Evolutionary conservation across 345 rosid genomes (phyloP).

Genomic region (Eucalyptus microcorys): DNA sequence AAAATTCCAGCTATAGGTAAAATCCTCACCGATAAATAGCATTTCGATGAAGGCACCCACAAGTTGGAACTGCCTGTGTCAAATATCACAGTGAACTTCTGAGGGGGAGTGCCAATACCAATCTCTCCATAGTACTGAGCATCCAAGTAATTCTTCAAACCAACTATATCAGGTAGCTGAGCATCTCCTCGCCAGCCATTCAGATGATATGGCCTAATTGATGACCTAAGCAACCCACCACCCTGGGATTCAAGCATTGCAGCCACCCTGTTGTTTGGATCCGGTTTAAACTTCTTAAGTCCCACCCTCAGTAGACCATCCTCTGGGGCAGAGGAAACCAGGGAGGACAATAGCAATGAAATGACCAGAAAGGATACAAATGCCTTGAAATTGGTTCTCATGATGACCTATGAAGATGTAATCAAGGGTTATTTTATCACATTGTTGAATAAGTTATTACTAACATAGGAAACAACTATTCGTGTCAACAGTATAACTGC

Average conservation of each 20-base stretch:
- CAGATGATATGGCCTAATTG: not conserved
- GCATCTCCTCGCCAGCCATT: conserved; percentile 12
- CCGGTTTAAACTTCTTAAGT: conserved; percentile 58
- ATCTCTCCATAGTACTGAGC: conserved; percentile 98
- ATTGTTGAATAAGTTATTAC: not conserved
- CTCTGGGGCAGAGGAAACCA: conserved; percentile 17
- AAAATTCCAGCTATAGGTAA: not conserved
- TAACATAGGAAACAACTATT: not conserved
- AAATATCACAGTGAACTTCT: conserved; percentile 85
- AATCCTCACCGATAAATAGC: conserved; percentile 69
- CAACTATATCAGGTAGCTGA: conserved; percentile 42
- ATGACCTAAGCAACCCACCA: conserved; percentile 22
- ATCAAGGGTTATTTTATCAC: not conserved
- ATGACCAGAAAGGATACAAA: conserved; percentile 24
- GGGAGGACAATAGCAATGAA: conserved; percentile 19
- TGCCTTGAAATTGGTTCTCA: conserved; percentile 23
- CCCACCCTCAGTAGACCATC: conserved; percentile 61
- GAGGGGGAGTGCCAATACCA: conserved; percentile 88
- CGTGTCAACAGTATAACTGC: not conserved
- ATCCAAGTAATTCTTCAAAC: conserved; percentile 62
- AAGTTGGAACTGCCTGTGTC: conserved; percentile 95
- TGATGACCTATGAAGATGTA: conserved; percentile 19
- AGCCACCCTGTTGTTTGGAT: conserved; percentile 43
- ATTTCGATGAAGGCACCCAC: conserved; percentile 96
- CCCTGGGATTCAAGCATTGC: conserved; percentile 39